Base-by-base conservation (phyloP, 768 basidiomycete species). In the Naganishia vishniacii region DNA sequence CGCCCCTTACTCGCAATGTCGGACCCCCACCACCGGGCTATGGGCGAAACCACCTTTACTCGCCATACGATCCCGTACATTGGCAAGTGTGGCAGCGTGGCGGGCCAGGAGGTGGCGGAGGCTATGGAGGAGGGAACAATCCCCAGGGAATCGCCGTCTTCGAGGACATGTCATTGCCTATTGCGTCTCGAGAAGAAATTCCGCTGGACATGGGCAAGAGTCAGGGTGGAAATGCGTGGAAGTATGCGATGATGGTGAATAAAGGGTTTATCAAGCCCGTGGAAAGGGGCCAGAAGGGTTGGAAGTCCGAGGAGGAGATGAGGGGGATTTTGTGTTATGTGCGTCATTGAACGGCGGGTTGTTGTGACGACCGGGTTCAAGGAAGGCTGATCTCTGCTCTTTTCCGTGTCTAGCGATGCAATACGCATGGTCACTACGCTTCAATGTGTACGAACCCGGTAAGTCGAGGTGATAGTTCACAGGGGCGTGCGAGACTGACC, bases 21-120 rank as follows among this genome's bases (percentile, higher is more conserved):
- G 88, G 92, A 0, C 91, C 91, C 15, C 89, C 90, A n/a, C 90
- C 91, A 0, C 90, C 91, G 25, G 90, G 89, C 5, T 91, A 89
- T 74, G 88, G 89, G 48, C 83, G 91, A 71, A 92, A 75, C 61
- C 71, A 72, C 48, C 48, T 64, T 42, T 75, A 74, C 69, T 70
- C 74, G 53, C 69, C 66, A 6, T 69, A 68, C 48, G 70, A 71
- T 25, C 75, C 66, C 65, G 73, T 47, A 69, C 71, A 69, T 70
- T 74, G 79, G 68, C 73, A 79, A 68, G 68, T 68, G 6, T 56
- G 70, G 56, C 62, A 67, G 15, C 66, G 69, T 40, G 45, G 65
- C 26, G 61, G 70, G 34, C 40, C 66, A 46, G 59, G 65, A 58
- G 66, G 66, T 9, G 66, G 69, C 4, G 68, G 67, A 13, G 71